Evolutionary conservation across 805 yeast genomes (phyloP), one percentile per base, ranked within the genome.

Genomic region (Starmerella roubikii): DNA sequence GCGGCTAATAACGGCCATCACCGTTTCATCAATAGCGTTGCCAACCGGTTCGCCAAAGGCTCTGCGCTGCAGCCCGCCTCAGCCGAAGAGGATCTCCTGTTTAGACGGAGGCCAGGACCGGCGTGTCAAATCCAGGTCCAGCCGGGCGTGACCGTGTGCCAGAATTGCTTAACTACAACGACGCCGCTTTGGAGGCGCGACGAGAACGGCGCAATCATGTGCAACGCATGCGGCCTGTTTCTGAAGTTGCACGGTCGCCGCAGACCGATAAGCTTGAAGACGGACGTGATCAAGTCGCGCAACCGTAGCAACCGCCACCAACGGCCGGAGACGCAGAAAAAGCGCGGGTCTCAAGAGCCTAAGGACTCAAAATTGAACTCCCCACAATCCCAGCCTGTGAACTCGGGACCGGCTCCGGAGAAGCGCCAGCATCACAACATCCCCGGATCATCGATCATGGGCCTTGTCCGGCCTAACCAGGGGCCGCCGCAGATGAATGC

Each of bases 181-280:
- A 88, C 98, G 0, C 98, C 98, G 2, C 61, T 88, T 15, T 88
- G 98, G 98, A 67, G 98, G 51, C 67, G 96, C 35, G 84, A 84
- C 52, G 86, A 93, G 0, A 83, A 81, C 44, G 97, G 97, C 1
- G 79, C 82, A 54, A 93, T 94, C 0, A 64, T 88, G 45, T 88
- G 98, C 63, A 88, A 88, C 59, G 98, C 98, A 0, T 88, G 98
- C 64, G 98, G 98, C 0, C 65, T 88, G 47, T 88, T 88, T 51
- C 69, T 85, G 54, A 88, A 91, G 59, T 65, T 88, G 24, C 97
- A 88, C 54, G 97, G 97, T 12, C 91, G 85, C 3, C 93, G 84
- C 46, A 67, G 98, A 40, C 98, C 98, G 0, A 65, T 88, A 38
- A 78, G 93, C 13, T 64, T 86, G 51, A 86, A 85, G 54, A 82